phyloP scores from a whole-genome alignment of 23 red algal genomes.

The Gracilariopsis chorda region DNA sequence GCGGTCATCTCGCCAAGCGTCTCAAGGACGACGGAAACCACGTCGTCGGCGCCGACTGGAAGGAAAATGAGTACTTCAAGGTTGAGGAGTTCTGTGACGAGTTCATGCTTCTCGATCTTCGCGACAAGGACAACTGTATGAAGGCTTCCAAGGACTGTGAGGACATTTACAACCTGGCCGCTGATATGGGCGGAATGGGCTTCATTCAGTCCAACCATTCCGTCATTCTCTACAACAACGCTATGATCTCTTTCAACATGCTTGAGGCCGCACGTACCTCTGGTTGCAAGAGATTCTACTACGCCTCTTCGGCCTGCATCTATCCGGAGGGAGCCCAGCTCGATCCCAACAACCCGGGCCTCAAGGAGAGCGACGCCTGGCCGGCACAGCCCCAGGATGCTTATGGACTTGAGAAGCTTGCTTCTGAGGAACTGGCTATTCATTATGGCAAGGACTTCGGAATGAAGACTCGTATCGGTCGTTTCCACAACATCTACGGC shows the following conservation, averaged over 20 bases:
- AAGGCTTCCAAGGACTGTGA: conserved; percentile 79
- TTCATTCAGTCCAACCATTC: conserved; percentile 99
- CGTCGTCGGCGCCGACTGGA: conserved; percentile 98
- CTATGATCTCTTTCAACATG: conserved; percentile 99
- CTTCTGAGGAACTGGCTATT: conserved; percentile 98
- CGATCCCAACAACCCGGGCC: conserved; percentile 93
- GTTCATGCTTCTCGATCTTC: conserved; percentile 96
- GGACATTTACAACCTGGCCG: conserved; percentile 98
- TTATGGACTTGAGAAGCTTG: conserved; percentile 98
- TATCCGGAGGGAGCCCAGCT: conserved; percentile 98
- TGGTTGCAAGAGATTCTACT: conserved; percentile 96
- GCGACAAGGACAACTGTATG: conserved; percentile 91
- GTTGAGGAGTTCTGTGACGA: conserved; percentile 96
- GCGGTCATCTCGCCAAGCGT: conserved; percentile 93
- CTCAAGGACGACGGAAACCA: conserved; percentile 94
- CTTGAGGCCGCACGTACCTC: conserved; percentile 84
- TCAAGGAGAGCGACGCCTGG: conserved; percentile 99
- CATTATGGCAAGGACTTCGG: conserved; percentile 99
- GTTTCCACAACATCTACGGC: conserved; percentile 99
- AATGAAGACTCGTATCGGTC: conserved; percentile 94
- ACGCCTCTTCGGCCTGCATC: conserved; percentile 98
- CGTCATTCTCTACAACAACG: conserved; percentile 99
- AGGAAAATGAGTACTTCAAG: conserved; percentile 99
- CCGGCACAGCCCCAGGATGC: conserved; percentile 99
- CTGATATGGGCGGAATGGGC: conserved; percentile 99